Base-by-base conservation (phyloP, 2,329 filamentous ascomycete genomes). In the Beauveria pseudobassiana region DNA sequence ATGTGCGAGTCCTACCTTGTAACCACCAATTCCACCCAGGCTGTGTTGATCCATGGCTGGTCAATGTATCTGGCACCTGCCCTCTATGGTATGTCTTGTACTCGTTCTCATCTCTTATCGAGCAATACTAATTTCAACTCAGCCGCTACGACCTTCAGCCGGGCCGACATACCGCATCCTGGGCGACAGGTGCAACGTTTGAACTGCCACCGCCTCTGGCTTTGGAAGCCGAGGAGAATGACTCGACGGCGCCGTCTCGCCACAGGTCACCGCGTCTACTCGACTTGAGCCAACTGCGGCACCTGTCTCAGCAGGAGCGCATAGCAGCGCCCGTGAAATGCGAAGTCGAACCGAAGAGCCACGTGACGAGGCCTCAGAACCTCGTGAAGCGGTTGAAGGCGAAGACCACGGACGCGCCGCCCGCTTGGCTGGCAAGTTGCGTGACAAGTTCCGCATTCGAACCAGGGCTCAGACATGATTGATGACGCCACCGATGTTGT, bases 51-150 rank as follows among this genome's bases (percentile, higher is more conserved):
- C 87, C 86, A 4, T 89, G 87, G 87, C 75, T 89, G 49, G 76
- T 89, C 63, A 87, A 89, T 62, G 82, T 89, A 12, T 87, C 86
- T 12, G 86, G 87, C 63, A 89, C 86, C 34, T 89, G 86, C 71
- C 86, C 86, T 20, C 71, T 89, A 63, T 89, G 86, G 86, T 88
- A 77, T 77, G 83, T 76, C 54, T 6, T 38, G 18, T 3, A n/a
- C 6, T 10, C 38, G 8, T 43, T 18, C 49, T 4, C 16, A 22
- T 22, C 9, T 58, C n/a, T 22, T 14, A 12, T 38, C 51, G 9
- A 30, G 34, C 40, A 5, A 49, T 60, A 55, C 67, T 70, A 64
- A 73, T 40, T 6, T 6, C 7, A 9, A 24, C 26, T 20, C 55
- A 85, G 82, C 64, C 83, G 82, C 57, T 77, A 84, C 60, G 82